Conservation (phyloP, 2,329 filamentous ascomycete species). For the Colletotrichum siamense region DNA sequence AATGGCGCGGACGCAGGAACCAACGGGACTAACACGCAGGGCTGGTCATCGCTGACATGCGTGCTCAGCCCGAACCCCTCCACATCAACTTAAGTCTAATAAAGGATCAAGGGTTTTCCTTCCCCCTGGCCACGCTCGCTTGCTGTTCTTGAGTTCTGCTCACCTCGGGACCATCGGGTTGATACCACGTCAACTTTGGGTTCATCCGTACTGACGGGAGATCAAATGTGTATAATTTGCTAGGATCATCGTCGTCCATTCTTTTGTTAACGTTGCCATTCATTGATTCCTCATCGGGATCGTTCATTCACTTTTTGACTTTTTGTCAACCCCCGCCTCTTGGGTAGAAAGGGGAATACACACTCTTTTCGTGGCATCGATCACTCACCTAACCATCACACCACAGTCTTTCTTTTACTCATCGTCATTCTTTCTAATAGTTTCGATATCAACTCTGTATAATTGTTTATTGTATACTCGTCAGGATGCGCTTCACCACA, state of each 20-base stretch:
- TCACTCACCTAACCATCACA: neutral
- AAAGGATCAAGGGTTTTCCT: neutral
- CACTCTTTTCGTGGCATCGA: neutral
- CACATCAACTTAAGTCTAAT: neutral
- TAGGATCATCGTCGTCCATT: neutral
- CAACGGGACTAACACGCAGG: neutral
- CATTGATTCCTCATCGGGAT: neutral
- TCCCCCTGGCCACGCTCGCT: neutral
- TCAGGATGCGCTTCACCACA: constrained; percentile 18
- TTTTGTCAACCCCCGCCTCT: neutral
- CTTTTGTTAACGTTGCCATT: neutral
- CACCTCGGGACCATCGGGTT: neutral
- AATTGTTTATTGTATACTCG: neutral
- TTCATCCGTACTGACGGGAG: neutral
- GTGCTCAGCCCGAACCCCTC: neutral
- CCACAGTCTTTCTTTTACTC: neutral
- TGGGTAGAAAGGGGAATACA: neutral
- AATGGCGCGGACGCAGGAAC: neutral
- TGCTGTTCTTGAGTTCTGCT: neutral
- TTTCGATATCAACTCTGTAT: neutral
- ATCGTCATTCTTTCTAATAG: neutral
- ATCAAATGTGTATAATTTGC: neutral
- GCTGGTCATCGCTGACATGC: neutral
- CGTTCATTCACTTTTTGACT: neutral
- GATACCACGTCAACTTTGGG: neutral